Conservation (phyloP, 352 stramenopile genomes). For the Pythium phragmitis region DNA sequence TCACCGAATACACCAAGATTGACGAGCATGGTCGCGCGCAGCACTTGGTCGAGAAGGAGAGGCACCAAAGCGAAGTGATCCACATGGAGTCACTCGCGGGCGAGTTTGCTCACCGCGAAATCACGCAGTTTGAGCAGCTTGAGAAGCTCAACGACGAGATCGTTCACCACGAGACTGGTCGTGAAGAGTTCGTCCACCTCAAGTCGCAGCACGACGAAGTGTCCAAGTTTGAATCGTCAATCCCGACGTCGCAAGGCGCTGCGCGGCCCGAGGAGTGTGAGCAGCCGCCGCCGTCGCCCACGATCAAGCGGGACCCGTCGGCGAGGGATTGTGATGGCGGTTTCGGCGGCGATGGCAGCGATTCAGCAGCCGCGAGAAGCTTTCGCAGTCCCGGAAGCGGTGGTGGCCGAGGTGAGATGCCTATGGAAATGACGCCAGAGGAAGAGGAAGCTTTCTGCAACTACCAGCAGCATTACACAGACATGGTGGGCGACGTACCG, state of each 20-base stretch:
- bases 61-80: slow-evolving; percentile 82
- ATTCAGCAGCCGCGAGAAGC: not conserved
- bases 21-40: slow-evolving; percentile 74
- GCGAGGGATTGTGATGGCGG: slow-evolving; percentile 13
- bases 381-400: slow-evolving; percentile 9
- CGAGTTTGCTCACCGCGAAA: slow-evolving; percentile 82
- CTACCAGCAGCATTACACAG: not conserved
- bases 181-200: slow-evolving; percentile 81
- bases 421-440: slow-evolving; percentile 8
- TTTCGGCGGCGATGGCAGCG: not conserved
- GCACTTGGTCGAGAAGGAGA: slow-evolving; percentile 78
- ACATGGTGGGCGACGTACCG: not conserved
- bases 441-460: slow-evolving; percentile 20
- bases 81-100: slow-evolving; percentile 81
- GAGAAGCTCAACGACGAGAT: slow-evolving; percentile 84
- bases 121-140: slow-evolving; percentile 84
- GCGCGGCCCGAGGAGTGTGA: slow-evolving; percentile 63
- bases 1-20: slow-evolving; percentile 88
- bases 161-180: slow-evolving; percentile 73
- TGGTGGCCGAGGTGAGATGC: not conserved
- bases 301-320: slow-evolving; percentile 77
- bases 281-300: slow-evolving; percentile 68
- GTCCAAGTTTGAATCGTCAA: slow-evolving; percentile 79
- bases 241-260: slow-evolving; percentile 31
- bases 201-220: slow-evolving; percentile 84